phyloP scores from a whole-genome alignment of 495 filamentous ascomycete genomes.

The Tuber umbilicatum region DNA sequence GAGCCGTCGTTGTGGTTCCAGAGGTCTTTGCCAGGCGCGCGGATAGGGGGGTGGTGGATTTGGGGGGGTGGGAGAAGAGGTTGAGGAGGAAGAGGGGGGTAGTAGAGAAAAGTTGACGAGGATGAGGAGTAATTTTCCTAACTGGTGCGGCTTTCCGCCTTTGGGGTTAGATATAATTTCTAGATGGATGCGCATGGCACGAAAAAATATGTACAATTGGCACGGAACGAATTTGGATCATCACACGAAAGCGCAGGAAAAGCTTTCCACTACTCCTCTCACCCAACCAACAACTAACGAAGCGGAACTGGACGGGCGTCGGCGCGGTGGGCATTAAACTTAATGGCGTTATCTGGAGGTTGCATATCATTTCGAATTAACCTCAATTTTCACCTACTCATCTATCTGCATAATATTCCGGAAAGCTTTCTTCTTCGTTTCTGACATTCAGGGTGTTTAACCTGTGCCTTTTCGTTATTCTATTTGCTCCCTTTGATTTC shows the following conservation, averaged over 20 bases:
- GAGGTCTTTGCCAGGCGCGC: slow-evolving; percentile 28
- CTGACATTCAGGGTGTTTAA: background rate
- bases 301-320: background rate
- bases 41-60: slow-evolving; percentile 32
- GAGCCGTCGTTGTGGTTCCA: slow-evolving; percentile 32
- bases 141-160: background rate
- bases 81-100: slow-evolving; percentile 14
- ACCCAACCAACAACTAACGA: background rate
- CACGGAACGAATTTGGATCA: background rate
- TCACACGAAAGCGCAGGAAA: background rate
- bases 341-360: slow-evolving; percentile 1
- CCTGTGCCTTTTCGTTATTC: background rate
- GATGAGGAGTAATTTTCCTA: background rate
- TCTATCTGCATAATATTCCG: background rate
- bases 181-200: background rate
- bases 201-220: background rate
- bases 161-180: background rate
- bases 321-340: background rate
- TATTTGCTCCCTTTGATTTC: background rate
- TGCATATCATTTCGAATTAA: background rate
- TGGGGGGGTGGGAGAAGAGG: slow-evolving; percentile 29
- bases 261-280: background rate
- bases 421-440: background rate
- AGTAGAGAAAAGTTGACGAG: background rate
- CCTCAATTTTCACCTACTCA: background rate